Evolutionary conservation across 2,329 filamentous ascomycete genomes (phyloP), one percentile per base, ranked within the genome.

Genomic region (Akanthomyces muscarius): DNA sequence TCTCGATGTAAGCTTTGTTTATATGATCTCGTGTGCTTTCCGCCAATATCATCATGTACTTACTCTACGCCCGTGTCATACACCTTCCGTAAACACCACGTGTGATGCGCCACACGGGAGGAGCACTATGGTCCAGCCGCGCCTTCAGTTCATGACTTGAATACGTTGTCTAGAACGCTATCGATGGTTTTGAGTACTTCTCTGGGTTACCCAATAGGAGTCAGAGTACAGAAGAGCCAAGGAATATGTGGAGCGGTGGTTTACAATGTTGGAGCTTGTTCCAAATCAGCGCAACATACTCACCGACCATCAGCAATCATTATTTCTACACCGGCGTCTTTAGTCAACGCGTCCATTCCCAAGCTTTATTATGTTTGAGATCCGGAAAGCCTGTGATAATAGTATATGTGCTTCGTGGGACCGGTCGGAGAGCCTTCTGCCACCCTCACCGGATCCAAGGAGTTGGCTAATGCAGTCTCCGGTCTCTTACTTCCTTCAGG

Each of bases 251-350:
- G 33, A 36, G 66, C 50, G 72, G 72, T 18, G 71, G 72, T 18
- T 69, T 66, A 4, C 67, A 65, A 30, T 70, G 68, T 47, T 68
- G 71, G 48, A 78, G 55, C 65, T 72, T 74, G 56, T 71, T 71
- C 72, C 75, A 77, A 30, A 5, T 30, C 28, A 7, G 10, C 69
- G 78, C 69, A 18, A 75, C 78, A 48, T 78, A 76, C 28, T 73
- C 72, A 0, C 72, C 75, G 5, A 76, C 75, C 4, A 75, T 50
- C 23, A 77, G 59, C 42, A 75, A 66, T 75, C 75, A 51, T 76
- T 67, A 59, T 70, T 70, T 53, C 75, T 72, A 25, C n/a, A 10
- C 10, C 2, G 3, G 21, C 7, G 28, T 8, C 13, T n/a, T 4
- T 11, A 23, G 30, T 38, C 38, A 5, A 30, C n/a, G 65, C 21